Base-by-base conservation (phyloP, 169 alveolate genomes). In the Theileria equi region DNA sequence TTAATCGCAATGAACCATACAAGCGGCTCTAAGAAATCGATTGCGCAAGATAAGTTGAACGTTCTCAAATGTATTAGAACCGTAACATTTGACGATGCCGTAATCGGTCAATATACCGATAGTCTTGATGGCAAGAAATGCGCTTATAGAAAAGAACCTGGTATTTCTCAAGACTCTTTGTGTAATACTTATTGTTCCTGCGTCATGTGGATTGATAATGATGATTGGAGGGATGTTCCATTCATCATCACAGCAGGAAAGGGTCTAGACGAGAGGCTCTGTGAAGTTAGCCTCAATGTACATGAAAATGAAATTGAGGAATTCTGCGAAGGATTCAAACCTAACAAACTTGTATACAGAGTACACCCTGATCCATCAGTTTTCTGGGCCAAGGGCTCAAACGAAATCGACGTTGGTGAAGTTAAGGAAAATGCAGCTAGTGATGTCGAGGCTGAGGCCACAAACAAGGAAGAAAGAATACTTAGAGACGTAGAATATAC, bases 191-290 rank as follows among this genome's bases (percentile, higher is more conserved):
- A 62, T 55, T 77, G 81, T 47, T 49, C 86, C 36, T 44, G 58
- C 57, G 69, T 66, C 17, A 19, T 77, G 35, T 66, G 50, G 44
- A 49, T 77, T 23, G 81, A 77, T 54, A 77, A 77, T 53, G 81
- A 65, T 36, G 31, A 44, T 57, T 77, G 86, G 86, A 41, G n/a
- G 17, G 86, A 64, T n/a, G 86, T 77, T 43, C 86, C 86, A 11
- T 66, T 77, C 41, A 77, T 77, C 32, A 66, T 77, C 1, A 77
- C 86, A 3, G 25, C 86, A 5, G 86, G 86, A 34, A 77, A 77
- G 55, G 86, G 72, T 1, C 53, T 77, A 43, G 81, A 67, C 28
- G 86, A 77, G 26, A 65, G 70, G 0, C 49, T 66, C 17, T 58
- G 78, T n/a, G 81, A 67, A 44, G 48, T 77, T 25, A 32, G 70